Evolutionary conservation across 1,284 basidiomycete species (phyloP).

Genomic region (Neonothopanus nambi): DNA sequence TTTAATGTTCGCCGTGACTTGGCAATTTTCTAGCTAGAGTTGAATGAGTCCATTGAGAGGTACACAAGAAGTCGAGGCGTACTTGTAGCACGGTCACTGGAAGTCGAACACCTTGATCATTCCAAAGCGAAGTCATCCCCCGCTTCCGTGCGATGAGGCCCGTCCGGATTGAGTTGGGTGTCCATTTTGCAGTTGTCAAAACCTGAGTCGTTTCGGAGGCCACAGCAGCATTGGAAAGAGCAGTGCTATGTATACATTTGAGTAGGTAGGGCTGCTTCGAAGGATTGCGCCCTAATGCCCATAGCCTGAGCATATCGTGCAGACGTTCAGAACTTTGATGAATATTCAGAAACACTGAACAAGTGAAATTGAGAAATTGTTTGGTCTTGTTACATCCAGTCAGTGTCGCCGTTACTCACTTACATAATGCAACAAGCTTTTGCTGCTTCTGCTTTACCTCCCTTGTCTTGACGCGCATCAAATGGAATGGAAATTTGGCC

Average conservation of each 20-base stretch:
- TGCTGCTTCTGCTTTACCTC: too few relatives aligned
- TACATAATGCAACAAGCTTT: too few relatives aligned
- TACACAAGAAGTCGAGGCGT: constrained; percentile 24
- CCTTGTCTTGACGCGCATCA: constrained; percentile 21
- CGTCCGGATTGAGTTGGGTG: constrained; percentile 83
- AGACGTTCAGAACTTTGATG: too few relatives aligned
- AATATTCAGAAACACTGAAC: too few relatives aligned
- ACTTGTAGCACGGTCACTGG: constrained; percentile 97
- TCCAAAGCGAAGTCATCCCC: constrained; percentile 95
- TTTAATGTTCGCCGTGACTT: constrained; percentile 77
- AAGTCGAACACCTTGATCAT: constrained; percentile 82
- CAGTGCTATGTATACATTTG: constrained; percentile 41
- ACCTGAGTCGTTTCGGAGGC: constrained; percentile 27
- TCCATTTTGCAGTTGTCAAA: constrained; percentile 63
- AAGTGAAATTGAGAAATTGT: too few relatives aligned
- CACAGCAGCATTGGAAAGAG: constrained; percentile 33
- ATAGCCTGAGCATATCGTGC: constrained; percentile 49
- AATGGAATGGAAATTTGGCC: constrained; percentile 78
- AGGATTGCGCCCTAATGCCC: constrained; percentile 42
- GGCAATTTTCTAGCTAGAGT: constrained; percentile 76
- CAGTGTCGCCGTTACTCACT: too few relatives aligned
- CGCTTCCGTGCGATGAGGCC: constrained; percentile 96
- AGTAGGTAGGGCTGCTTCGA: constrained; percentile 31
- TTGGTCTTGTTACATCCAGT: too few relatives aligned
- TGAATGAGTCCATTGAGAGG: neutral